These are phyloP conservation scores for Daldinia grandis DNA, from an alignment of 495 filamentous ascomycete species.

Conservation along the genomic window DNA sequence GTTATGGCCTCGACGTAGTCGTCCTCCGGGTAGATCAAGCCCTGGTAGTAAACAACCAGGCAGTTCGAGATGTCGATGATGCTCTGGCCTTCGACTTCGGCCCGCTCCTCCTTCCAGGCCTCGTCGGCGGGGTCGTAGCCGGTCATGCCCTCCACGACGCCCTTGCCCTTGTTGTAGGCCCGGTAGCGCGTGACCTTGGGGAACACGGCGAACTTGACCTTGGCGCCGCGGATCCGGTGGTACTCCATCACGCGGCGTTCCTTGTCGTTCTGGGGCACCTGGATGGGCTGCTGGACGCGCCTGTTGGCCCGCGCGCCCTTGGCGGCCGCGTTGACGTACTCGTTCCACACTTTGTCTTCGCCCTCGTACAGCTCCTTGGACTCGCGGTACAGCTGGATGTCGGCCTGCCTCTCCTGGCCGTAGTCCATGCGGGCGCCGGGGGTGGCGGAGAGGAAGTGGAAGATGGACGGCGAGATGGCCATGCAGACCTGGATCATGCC, in stretches of 20 bases:
- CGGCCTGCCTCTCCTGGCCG: slow-evolving; percentile 47
- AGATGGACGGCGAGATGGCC: slow-evolving; percentile 56
- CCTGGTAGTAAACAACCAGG: slow-evolving; percentile 51
- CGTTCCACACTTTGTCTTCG: slow-evolving; percentile 21
- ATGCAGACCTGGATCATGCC: slow-evolving; percentile 55
- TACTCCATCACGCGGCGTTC: slow-evolving; percentile 24
- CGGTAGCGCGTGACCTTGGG: slow-evolving; percentile 49
- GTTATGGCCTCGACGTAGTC: slow-evolving; percentile 3
- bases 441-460: slow-evolving; percentile 50
- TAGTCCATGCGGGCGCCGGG: slow-evolving; percentile 52
- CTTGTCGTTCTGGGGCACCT: slow-evolving; percentile 9
- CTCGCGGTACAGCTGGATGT: slow-evolving; percentile 43
- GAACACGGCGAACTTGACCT: slow-evolving; percentile 52
- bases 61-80: slow-evolving; percentile 38
- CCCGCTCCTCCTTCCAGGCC: not conserved
- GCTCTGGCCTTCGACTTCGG: slow-evolving; percentile 39
- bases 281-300: not conserved
- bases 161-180: slow-evolving; percentile 34
- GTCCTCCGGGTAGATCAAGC: slow-evolving; percentile 27
- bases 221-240: slow-evolving; percentile 48
- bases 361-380: slow-evolving; percentile 39
- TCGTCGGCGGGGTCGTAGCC: not conserved
- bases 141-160: not conserved
- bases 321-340: slow-evolving; percentile 10
- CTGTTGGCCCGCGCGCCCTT: not conserved